Percentiles rank a stretch among this genome's conserved stretches.
Evolutionary conservation across 352 stramenopile species (phyloP).

Genomic region (Pseudoperonospora humuli): DNA sequence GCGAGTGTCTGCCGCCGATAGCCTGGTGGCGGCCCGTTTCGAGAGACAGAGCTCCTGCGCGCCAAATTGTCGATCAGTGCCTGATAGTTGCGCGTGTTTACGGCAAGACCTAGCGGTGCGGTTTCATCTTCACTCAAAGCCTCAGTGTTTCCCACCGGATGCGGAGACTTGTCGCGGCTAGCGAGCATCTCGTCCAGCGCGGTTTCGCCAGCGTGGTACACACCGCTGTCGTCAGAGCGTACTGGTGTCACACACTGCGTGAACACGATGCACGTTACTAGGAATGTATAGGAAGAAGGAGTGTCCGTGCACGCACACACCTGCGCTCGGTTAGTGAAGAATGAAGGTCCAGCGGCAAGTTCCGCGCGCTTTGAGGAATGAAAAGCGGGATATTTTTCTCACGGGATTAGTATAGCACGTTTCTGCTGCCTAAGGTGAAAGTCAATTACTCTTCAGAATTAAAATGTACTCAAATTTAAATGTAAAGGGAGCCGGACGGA

Average conservation of each 20-base stretch:
- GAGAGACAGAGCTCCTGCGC: conserved; percentile 5
- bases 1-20: conserved; percentile 10
- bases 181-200: conserved; percentile 11
- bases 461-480: too few species aligned
- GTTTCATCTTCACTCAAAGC: conserved; percentile 15
- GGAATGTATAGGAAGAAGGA: too few species aligned
- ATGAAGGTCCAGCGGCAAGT: too few species aligned
- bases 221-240: conserved; percentile 5
- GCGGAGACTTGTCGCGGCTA: conserved; percentile 5
- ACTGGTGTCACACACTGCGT: conserved; percentile 24
- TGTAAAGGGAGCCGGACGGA: too few species aligned
- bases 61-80: conserved; percentile 39
- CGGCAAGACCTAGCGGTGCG: conserved; percentile 37
- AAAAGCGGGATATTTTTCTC: too few species aligned
- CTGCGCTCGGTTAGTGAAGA: too few species aligned
- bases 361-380: too few species aligned
- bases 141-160: conserved; percentile 10
- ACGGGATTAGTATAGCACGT: too few species aligned
- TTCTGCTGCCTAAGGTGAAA: too few species aligned
- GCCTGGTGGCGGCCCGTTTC: conserved; percentile 2
- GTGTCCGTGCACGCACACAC: too few species aligned
- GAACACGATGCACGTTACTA: too few species aligned
- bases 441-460: too few species aligned
- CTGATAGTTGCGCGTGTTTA: conserved; percentile 60
- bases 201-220: conserved; percentile 4